A percentile compares a stretch with the other conserved stretches of the same genome.
Evolutionary conservation across 2,329 filamentous ascomycete genomes (phyloP).

Genomic region (Rhynchosporium graminicola): DNA sequence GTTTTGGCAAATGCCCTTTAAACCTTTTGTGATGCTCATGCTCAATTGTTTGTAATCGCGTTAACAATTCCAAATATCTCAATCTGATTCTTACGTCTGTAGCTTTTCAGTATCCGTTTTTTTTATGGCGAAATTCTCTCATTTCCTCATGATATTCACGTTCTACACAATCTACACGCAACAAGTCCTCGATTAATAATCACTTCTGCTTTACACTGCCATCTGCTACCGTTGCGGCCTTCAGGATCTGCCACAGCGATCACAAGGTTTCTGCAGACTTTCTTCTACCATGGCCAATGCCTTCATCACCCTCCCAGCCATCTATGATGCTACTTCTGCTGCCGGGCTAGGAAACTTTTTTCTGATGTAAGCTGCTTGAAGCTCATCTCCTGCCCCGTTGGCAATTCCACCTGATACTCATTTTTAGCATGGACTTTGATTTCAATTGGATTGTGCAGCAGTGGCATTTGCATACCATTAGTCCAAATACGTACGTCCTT

Average conservation of each 20-base stretch:
- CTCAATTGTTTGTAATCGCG: too few species aligned
- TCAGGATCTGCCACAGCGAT: conserved; percentile 44
- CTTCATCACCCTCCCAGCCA: conserved; percentile 54
- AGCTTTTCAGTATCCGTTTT: too few species aligned
- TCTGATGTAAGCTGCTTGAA: conserved; percentile 51
- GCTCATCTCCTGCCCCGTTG: conserved; percentile 55
- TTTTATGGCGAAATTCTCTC: background rate
- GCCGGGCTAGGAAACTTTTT: conserved; percentile 47
- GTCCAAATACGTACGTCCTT: conserved; percentile 57
- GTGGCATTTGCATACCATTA: conserved; percentile 43
- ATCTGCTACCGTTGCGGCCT: conserved; percentile 40
- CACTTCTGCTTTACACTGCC: conserved; percentile 24
- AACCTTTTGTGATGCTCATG: too few species aligned
- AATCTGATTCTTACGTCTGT: too few species aligned
- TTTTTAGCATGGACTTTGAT: conserved; percentile 12
- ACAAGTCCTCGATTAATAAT: background rate
- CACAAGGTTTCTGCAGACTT: conserved; percentile 41
- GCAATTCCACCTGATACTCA: conserved; percentile 47
- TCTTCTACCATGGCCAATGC: conserved; percentile 47
- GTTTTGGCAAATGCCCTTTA: too few species aligned
- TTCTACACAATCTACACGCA: background rate
- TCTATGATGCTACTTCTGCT: conserved; percentile 46
- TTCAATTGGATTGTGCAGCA: background rate
- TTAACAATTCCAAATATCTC: too few species aligned
- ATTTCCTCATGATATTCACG: background rate